Evolutionary conservation across 148 eudicot genomes (phyloP).

Genomic region (Vaccinium macrocarpon): DNA sequence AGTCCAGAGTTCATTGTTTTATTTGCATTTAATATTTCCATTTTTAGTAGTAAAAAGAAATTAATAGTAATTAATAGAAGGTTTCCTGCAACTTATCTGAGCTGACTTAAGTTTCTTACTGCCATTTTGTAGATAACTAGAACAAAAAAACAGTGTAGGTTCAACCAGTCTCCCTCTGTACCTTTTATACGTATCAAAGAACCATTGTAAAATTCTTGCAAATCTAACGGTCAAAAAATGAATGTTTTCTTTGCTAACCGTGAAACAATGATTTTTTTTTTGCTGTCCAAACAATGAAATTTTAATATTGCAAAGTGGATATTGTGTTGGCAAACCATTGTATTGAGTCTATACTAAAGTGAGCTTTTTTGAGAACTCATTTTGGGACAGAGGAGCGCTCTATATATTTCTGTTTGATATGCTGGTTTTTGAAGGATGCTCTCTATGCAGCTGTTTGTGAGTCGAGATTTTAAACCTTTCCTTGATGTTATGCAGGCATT

Average conservation of each 20-base stretch:
- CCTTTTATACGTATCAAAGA: not conserved
- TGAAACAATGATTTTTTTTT: not conserved
- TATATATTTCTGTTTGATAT: not conserved
- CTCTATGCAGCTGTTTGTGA: not conserved
- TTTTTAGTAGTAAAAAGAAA: not conserved
- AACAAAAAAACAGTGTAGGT: not conserved
- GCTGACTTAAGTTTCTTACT: not conserved
- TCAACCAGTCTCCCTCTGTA: not conserved
- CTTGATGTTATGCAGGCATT: slow-evolving; percentile 60
- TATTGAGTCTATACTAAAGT: not conserved
- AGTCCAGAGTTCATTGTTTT: not conserved
- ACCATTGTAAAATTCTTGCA: not conserved
- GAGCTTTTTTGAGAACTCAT: not conserved
- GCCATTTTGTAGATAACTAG: not conserved
- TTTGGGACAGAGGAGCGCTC: not conserved
- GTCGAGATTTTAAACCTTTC: not conserved
- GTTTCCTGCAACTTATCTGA: not conserved
- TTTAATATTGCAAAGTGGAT: not conserved
- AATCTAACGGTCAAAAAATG: not conserved
- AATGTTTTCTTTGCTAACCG: not conserved
- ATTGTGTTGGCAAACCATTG: not conserved
- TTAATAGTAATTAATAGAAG: not conserved
- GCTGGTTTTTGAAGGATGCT: not conserved
- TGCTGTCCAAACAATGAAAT: not conserved
- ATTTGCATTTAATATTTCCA: not conserved